Conservation (phyloP, 2,329 filamentous ascomycete species). For the Claviceps arundinis region DNA sequence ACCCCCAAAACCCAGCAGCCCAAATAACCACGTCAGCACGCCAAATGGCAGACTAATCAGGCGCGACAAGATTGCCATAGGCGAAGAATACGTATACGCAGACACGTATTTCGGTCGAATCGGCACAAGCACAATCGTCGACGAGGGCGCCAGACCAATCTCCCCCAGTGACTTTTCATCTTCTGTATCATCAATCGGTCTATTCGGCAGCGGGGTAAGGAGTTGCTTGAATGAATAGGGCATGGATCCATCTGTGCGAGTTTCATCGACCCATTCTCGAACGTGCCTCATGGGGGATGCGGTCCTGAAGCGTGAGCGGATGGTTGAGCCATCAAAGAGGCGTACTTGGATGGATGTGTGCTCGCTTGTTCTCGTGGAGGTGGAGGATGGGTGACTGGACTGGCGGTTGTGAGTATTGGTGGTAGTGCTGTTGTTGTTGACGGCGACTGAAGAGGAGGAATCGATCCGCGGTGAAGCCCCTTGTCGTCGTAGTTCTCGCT, state of each 20-base stretch:
- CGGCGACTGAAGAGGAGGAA: conserved; percentile 15
- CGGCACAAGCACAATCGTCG: conserved; percentile 71
- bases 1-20: conserved; percentile 17
- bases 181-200: conserved; percentile 59
- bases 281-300: conserved; percentile 53
- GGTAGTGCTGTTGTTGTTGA: no score
- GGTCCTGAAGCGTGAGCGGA: conserved; percentile 59
- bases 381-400: conserved; percentile 18
- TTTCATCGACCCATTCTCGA: conserved; percentile 62
- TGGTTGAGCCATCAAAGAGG: conserved; percentile 69
- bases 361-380: conserved; percentile 15
- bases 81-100: conserved; percentile 25
- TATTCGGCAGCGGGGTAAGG: conserved; percentile 63
- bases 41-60: conserved; percentile 18
- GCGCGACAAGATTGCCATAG: conserved; percentile 14
- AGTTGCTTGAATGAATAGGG: conserved; percentile 81
- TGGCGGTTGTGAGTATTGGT: neutral
- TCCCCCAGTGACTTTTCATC: conserved; percentile 56
- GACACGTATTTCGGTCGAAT: conserved; percentile 32
- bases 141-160: conserved; percentile 62
- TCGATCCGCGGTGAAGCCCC: conserved; percentile 17
- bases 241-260: conserved; percentile 38
- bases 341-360: conserved; percentile 57
- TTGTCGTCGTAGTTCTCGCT: conserved; percentile 29
- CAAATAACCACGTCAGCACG: conserved; percentile 23